Evolutionary conservation across 2,329 filamentous ascomycete species (phyloP).

Genomic region (Fusarium domesticum): DNA sequence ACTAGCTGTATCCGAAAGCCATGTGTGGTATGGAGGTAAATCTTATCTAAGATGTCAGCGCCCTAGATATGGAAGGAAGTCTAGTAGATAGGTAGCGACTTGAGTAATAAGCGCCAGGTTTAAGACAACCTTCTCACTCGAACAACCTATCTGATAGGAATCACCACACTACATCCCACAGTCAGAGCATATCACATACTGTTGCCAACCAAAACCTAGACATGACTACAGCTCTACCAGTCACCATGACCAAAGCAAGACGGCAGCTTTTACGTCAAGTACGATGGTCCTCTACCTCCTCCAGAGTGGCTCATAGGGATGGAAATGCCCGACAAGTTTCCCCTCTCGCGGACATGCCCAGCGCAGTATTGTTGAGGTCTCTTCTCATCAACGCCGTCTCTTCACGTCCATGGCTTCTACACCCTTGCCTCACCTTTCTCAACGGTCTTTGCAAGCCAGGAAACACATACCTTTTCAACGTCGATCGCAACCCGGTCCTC

Average conservation of each 20-base stretch:
- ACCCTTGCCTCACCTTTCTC: conserved; percentile 38
- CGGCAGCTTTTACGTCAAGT: background rate
- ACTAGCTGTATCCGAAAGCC: background rate
- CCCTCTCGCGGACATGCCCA: conserved; percentile 33
- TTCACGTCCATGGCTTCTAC: conserved; percentile 41
- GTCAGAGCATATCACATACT: too few species aligned
- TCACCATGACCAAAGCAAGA: background rate
- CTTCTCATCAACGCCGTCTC: conserved; percentile 46
- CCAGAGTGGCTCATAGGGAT: background rate
- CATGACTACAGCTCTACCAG: background rate
- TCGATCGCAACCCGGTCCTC: conserved; percentile 50
- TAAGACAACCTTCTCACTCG: too few species aligned
- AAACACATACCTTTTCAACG: conserved; percentile 39
- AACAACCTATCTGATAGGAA: too few species aligned
- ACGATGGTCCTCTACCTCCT: background rate
- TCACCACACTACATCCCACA: too few species aligned
- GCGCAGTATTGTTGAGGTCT: conserved; percentile 38
- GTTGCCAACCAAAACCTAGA: too few species aligned
- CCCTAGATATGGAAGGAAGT: background rate
- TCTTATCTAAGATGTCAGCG: background rate
- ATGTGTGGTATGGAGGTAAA: background rate
- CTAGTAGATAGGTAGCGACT: background rate
- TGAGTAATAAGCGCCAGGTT: background rate
- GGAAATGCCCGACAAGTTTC: background rate
- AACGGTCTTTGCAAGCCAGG: conserved; percentile 33